These are phyloP conservation scores for Tylopilus subfusipes DNA, from an alignment of 768 basidiomycete species.

Conservation along the genomic window DNA sequence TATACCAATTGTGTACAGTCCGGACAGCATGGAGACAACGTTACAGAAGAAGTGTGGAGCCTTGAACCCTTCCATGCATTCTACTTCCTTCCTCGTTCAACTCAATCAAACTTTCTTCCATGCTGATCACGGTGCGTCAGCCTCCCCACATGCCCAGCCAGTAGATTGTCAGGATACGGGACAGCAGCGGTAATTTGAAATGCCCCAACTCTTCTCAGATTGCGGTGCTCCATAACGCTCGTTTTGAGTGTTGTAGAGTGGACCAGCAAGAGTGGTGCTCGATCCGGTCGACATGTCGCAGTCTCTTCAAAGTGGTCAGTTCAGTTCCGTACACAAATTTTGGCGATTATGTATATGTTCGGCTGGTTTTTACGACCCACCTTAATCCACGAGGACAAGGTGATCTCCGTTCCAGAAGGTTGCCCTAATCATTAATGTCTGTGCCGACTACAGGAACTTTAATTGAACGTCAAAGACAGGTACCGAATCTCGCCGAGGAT, in stretches of 20 bases:
- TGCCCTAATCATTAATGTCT: slow-evolving; percentile 14
- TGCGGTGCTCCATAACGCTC: neutral
- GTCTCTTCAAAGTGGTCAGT: neutral
- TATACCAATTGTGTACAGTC: slow-evolving; percentile 8
- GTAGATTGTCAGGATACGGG: slow-evolving; percentile 18
- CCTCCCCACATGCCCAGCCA: slow-evolving; percentile 10
- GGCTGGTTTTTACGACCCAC: slow-evolving; percentile 22
- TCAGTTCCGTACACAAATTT: neutral
- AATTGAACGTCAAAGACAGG: slow-evolving; percentile 5
- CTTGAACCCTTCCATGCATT: slow-evolving; percentile 1
- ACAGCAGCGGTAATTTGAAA: slow-evolving; percentile 28
- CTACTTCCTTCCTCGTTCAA: slow-evolving; percentile 1
- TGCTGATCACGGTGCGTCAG: neutral
- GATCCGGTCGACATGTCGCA: neutral
- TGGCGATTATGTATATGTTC: slow-evolving; percentile 17
- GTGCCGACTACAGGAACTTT: slow-evolving; percentile 3
- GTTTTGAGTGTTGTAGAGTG: neutral
- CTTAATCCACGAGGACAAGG: slow-evolving; percentile 27
- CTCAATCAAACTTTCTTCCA: slow-evolving; percentile 7
- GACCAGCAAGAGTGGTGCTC: neutral
- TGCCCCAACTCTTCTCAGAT: slow-evolving; percentile 21
- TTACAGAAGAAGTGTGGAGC: slow-evolving; percentile 22
- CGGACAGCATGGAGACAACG: slow-evolving; percentile 24
- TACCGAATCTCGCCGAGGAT: slow-evolving; percentile 5
- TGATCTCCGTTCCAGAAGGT: slow-evolving; percentile 24